Evolutionary conservation across 306 rosid genomes (phyloP), one percentile per base, ranked within the genome.

Genomic region (Benincasa hispida): DNA sequence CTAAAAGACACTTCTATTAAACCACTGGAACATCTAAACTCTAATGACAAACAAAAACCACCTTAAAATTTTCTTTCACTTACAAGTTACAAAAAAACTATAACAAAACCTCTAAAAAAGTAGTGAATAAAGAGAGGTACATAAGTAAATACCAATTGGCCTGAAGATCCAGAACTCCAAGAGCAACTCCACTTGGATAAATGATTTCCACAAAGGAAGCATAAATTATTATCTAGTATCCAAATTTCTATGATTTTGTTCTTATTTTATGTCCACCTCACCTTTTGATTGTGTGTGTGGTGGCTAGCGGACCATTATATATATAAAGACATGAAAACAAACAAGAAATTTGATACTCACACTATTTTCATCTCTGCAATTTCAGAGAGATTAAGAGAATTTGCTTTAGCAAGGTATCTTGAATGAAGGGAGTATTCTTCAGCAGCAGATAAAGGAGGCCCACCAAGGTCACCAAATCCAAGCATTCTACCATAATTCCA

Each of bases 361-460:
- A 94, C 89, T 84, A 94, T 89, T 86, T 89, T 92, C 99, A 94
- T 94, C 80, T 94, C 98, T 14, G 96, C 91, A 84, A 92, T 92
- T 91, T 94, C 99, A 60, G 96, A 89, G 57, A 94, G 92, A 84
- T 83, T 90, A 61, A 92, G 87, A 84, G 96, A 87, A 81, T 94
- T 94, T 79, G 99, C 98, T 90, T 90, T 92, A 12, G 99, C 90
- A 76, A 94, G 96, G 86, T 88, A 94, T 94, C 98, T 91, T 22
- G 97, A 89, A 86, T 94, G 99, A 77, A 92, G 90, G 22, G 99
- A 94, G 86, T 87, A 91, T 83, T 94, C 97, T 83, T 94, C 99
- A 5, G 97, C 91, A 3, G 88, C 93, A 82, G 99, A 90, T 60
- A 94, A 78, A 72, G 92, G 86, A 79, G 97, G 90, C 57, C 85